Base-by-base conservation (phyloP, 768 basidiomycete genomes). In the Leccinum variicolor region DNA sequence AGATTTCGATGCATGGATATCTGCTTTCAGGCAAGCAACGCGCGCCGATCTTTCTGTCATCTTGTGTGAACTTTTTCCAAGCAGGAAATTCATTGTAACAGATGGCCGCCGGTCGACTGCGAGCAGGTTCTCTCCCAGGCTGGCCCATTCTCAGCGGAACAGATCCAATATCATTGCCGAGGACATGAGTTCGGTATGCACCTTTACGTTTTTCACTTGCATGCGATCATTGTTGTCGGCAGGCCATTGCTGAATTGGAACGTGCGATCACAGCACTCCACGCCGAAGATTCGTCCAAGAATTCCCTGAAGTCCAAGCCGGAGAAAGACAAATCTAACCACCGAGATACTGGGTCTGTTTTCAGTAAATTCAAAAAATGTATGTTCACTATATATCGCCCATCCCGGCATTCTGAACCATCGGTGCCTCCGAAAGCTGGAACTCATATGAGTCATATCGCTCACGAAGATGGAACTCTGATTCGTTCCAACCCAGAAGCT, bases 1-100 rank as follows among this genome's bases (percentile, higher is more conserved):
- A 9, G 91, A 93, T 65, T 92, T 90, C 62, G 74, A 84, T 50
- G 74, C 67, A 50, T 93, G 91, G 91, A 88, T 89, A 82, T 61
- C 75, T 25, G 85, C 86, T 26, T 82, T 92, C 66, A 85, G 90
- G 90, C 88, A 63, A 71, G 71, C 33, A 54, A 52, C 15, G 6
- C 26, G 11, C 50, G 28, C 55, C 31, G 31, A 34, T 56, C 55
- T 29, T 51, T 55, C 53, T 45, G 41, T 33, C 50, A 55, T 63
- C 58, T n/a, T 41, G 54, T 57, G 59, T 57, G 66, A 63, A 72
- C 51, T 21, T 46, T 43, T 50, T 59, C 49, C 43, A 51, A 50
- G 52, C 66, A 92, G 90, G 72, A 84, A 80, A 66, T 89, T 89
- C 61, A 77, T 79, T n/a, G 65, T 74, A 34, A 79, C 69, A 63